These are phyloP conservation scores for Kwoniella europaea DNA, from an alignment of 768 basidiomycete genomes.

Conservation along the genomic window DNA sequence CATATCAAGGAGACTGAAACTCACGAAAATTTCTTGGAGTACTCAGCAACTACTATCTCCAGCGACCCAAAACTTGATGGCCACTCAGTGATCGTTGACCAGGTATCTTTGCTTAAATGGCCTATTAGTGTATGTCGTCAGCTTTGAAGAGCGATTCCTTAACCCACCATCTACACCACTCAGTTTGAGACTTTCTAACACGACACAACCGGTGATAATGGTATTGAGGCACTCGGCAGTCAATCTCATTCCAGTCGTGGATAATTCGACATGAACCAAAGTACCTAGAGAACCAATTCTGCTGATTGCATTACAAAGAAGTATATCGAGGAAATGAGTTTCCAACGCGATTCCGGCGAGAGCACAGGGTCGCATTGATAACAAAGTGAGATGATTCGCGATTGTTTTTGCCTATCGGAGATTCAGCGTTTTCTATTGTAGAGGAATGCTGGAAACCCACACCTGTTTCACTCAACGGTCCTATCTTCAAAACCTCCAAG, in stretches of 20 bases:
- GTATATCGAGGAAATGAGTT: constrained; percentile 30
- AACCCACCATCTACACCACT: constrained; percentile 30
- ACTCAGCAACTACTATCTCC: constrained; percentile 24
- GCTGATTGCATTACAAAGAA: constrained; percentile 18
- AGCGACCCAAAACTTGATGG: constrained; percentile 21
- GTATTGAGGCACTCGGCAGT: constrained; percentile 22
- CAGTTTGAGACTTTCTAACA: constrained; percentile 15
- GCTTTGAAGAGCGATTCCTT: not conserved
- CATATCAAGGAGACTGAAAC: not conserved
- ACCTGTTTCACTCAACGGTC: constrained; percentile 16
- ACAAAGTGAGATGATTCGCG: constrained; percentile 19
- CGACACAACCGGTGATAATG: constrained; percentile 24
- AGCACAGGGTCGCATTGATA: constrained; percentile 4
- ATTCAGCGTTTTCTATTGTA: not conserved
- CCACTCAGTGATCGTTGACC: constrained; percentile 29
- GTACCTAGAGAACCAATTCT: constrained; percentile 20
- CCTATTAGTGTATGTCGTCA: constrained; percentile 14
- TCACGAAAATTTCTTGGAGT: constrained; percentile 27
- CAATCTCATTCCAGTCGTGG: constrained; percentile 28
- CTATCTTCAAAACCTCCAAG: constrained; percentile 17
- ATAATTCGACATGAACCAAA: constrained; percentile 22
- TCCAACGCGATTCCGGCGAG: constrained; percentile 10
- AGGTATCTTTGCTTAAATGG: constrained; percentile 32
- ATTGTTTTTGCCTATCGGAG: constrained; percentile 17
- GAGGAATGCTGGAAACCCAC: constrained; percentile 8